Base-by-base conservation (phyloP, 306 rosid species). In the Vachellia pachyceras region DNA sequence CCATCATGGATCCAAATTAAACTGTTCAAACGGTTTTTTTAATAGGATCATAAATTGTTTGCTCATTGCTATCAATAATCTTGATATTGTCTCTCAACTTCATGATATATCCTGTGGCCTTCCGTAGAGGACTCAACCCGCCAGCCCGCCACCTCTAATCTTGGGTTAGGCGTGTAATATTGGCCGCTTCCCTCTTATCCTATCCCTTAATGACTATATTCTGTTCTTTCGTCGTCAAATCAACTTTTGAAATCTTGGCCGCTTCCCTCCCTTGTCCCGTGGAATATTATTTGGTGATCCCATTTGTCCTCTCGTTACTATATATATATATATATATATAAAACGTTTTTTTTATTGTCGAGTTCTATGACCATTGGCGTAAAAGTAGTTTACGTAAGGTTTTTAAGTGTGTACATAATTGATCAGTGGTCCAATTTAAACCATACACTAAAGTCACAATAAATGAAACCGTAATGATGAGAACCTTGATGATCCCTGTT, bases 161-260 rank as follows among this genome's bases (percentile, higher is more conserved):
- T n/a, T n/a, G n/a, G n/a, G n/a, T n/a, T n/a, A n/a, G n/a, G n/a
- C n/a, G n/a, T n/a, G n/a, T n/a, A n/a, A n/a, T n/a, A n/a, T n/a
- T n/a, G n/a, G n/a, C n/a, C n/a, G n/a, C n/a, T n/a, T n/a, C 37
- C 10, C 22, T 66, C 68, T 54, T 80, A 72, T 85, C 70, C 23
- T 61, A 3, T 42, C 25, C 39, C 82, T 3, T 7, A 54, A 9
- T n/a, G 66, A 73, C 77, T 33, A 10, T 54, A 54, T 54, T 54
- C 60, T 54, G 63, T 61, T 40, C 23, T 29, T 37, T 47, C 7
- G 52, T 67, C 17, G 40, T 39, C 12, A 1, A 36, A 77, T 81
- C 85, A 55, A 76, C 61, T 65, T 79, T 81, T 60, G 41, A 60
- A 40, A 47, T 20, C 12, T 29, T 29, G 33, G 33, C 33, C 33